Percentiles rank a stretch among this genome's conserved stretches.
phyloP scores from a whole-genome alignment of 2,329 filamentous ascomycete genomes.

The Balansia obtecta region DNA sequence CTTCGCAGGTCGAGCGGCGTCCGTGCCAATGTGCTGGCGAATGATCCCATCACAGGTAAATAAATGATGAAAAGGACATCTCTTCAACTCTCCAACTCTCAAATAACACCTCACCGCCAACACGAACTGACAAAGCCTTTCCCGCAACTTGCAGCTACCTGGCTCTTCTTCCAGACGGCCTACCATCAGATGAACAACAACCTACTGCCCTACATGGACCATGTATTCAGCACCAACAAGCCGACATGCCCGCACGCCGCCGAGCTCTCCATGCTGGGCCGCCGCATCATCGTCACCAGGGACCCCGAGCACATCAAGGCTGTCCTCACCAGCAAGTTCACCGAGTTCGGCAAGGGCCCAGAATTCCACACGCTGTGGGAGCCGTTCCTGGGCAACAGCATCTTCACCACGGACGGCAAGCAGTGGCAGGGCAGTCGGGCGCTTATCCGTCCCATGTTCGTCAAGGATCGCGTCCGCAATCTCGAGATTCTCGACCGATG shows the following conservation, averaged over 20 bases:
- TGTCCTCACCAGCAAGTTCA: conserved; percentile 71
- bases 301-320: conserved; percentile 89
- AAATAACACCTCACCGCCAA: too few relatives aligned
- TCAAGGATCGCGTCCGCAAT: conserved; percentile 72
- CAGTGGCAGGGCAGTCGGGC: conserved; percentile 68
- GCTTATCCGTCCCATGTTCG: conserved; percentile 75
- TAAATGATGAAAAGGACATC: background rate
- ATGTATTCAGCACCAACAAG: background rate
- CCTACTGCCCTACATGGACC: background rate
- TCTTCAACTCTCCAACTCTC: too few relatives aligned
- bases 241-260: conserved; percentile 13
- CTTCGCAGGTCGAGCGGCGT: conserved; percentile 3
- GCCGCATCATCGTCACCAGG: conserved; percentile 57
- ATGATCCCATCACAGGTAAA: conserved; percentile 2
- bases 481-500: conserved; percentile 58
- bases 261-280: conserved; percentile 42
- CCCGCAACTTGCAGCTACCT: background rate
- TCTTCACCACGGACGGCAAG: conserved; percentile 68
- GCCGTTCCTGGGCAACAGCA: conserved; percentile 60
- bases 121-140: too few relatives aligned
- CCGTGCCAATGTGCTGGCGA: conserved; percentile 2
- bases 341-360: conserved; percentile 69
- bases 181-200: conserved; percentile 4
- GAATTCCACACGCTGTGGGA: conserved; percentile 64
- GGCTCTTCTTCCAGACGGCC: conserved; percentile 5